Evolutionary conservation across 2,329 filamentous ascomycete species (phyloP).

Genomic region (Rhynchosporium secalis): DNA sequence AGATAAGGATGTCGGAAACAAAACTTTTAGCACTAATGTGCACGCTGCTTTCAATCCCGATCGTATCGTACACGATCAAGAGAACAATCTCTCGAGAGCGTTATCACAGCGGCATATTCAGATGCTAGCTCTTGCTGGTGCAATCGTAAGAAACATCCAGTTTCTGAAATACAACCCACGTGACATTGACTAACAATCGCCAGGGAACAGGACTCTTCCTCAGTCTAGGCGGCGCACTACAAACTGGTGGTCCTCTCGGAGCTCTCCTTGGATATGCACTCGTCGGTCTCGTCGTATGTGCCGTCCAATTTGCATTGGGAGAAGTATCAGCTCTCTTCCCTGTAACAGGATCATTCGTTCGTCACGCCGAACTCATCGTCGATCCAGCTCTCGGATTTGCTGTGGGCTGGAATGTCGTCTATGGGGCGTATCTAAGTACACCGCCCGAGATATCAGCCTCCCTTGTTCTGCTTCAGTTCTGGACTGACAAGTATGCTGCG

Average conservation of each 20-base stretch:
- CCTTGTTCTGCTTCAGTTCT: conserved; percentile 62
- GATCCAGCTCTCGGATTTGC: conserved; percentile 41
- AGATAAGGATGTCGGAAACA: not conserved
- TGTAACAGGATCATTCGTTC: conserved; percentile 41
- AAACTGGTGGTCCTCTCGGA: conserved; percentile 49
- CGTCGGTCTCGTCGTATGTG: conserved; percentile 47
- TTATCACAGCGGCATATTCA: conserved; percentile 46
- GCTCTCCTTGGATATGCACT: conserved; percentile 44
- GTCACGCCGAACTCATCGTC: conserved; percentile 40
- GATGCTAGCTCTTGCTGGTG: conserved; percentile 46
- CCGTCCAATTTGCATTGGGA: conserved; percentile 42
- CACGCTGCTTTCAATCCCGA: not conserved
- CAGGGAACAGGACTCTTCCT: conserved; percentile 56
- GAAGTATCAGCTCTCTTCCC: conserved; percentile 41
- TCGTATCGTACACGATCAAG: conserved; percentile 46
- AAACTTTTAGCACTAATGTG: not conserved
- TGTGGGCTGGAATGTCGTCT: conserved; percentile 39
- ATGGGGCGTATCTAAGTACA: conserved; percentile 36
- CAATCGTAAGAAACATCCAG: conserved; percentile 42
- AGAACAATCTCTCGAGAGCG: conserved; percentile 44
- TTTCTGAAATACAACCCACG: not conserved
- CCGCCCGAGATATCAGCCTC: conserved; percentile 61
- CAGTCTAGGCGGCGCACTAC: conserved; percentile 49
- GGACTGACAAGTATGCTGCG: conserved; percentile 56
- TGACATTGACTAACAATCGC: conserved; percentile 9